A percentile compares a stretch with the other conserved stretches of the same genome.
Conservation (phyloP, 495 filamentous ascomycete genomes). For the Mytilinidion resinicola region DNA sequence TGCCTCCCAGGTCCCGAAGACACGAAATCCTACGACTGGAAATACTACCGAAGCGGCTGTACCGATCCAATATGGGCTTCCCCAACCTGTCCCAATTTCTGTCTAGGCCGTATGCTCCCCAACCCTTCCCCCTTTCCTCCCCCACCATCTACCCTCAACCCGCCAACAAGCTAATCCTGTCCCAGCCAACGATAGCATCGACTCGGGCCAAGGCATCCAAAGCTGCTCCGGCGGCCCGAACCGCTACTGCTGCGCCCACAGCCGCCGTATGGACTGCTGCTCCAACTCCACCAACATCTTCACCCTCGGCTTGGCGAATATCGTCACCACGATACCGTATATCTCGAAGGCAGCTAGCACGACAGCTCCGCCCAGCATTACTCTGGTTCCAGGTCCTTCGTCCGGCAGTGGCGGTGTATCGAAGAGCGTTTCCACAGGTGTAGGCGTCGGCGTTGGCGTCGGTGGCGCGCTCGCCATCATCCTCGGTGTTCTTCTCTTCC, state of each 20-base stretch:
- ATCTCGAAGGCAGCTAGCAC: background rate
- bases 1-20: slow-evolving; percentile 2
- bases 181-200: background rate
- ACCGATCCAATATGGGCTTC: slow-evolving; percentile 13
- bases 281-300: slow-evolving; percentile 12
- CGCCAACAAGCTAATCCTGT: background rate
- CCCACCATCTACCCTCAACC: background rate
- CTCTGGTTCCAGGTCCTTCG: background rate
- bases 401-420: background rate
- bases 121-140: background rate
- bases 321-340: slow-evolving; percentile 5
- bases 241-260: slow-evolving; percentile 6
- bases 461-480: background rate
- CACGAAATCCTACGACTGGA: slow-evolving; percentile 1
- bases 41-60: slow-evolving; percentile 11
- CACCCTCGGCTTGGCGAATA: slow-evolving; percentile 4
- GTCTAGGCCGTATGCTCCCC: slow-evolving; percentile 2
- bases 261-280: slow-evolving; percentile 6
- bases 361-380: background rate
- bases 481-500: slow-evolving; percentile 1
- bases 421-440: background rate
- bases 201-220: slow-evolving; percentile 7
- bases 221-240: slow-evolving; percentile 5
- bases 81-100: slow-evolving; percentile 2
- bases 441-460: slow-evolving; percentile 9